Conservation (phyloP, 1,139 yeast species). For the Geotrichum siamense region DNA sequence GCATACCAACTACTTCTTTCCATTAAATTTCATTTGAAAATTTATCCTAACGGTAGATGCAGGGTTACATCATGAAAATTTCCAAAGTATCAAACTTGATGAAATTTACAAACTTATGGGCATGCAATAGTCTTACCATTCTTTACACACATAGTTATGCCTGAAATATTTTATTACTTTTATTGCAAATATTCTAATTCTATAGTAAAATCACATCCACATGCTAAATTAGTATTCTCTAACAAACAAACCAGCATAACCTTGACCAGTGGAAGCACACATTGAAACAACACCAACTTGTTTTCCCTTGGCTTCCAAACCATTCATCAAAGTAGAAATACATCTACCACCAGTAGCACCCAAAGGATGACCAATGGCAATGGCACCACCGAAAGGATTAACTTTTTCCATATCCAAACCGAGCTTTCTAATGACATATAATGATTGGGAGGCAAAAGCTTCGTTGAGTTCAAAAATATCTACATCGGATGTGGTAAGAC, state of each 20-base stretch:
- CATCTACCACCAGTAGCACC: slow-evolving; percentile 41
- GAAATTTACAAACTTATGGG: too few species aligned
- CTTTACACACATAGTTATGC: too few species aligned
- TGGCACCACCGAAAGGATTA: slow-evolving; percentile 42
- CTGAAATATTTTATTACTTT: too few species aligned
- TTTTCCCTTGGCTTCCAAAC: slow-evolving; percentile 32
- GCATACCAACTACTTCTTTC: too few species aligned
- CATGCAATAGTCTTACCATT: too few species aligned
- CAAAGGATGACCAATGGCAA: slow-evolving; percentile 42
- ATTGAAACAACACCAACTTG: slow-evolving; percentile 39
- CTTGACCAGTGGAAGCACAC: slow-evolving; percentile 44
- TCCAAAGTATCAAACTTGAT: too few species aligned
- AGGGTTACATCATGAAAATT: too few species aligned
- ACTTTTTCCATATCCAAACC: slow-evolving; percentile 35
- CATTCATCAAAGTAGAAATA: slow-evolving; percentile 36
- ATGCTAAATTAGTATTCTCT: slow-evolving; percentile 31
- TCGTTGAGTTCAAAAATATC: slow-evolving; percentile 40
- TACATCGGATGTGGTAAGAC: slow-evolving; percentile 32
- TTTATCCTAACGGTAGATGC: too few species aligned
- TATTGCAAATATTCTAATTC: too few species aligned
- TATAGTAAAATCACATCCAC: too few species aligned
- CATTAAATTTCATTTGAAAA: too few species aligned
- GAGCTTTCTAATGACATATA: slow-evolving; percentile 34
- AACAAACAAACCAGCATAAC: slow-evolving; percentile 39
- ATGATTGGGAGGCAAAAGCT: slow-evolving; percentile 41